phyloP scores from a whole-genome alignment of 2,329 filamentous ascomycete species.

The Penicillium sp. region DNA sequence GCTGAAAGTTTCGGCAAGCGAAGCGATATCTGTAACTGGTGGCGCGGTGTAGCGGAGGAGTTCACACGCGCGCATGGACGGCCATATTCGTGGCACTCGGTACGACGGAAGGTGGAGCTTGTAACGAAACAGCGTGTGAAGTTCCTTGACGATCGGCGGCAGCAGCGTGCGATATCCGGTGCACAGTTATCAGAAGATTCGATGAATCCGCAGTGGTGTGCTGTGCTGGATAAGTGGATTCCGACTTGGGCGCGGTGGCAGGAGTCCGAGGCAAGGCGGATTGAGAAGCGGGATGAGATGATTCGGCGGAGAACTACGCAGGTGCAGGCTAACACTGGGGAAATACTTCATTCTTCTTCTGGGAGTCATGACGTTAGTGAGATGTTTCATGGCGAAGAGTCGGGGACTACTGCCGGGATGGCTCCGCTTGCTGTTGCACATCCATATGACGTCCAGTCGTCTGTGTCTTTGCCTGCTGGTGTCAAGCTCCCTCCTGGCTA shows the following conservation, averaged over 20 bases:
- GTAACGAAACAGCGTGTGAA: slow-evolving; percentile 44
- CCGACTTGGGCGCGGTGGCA: slow-evolving; percentile 43
- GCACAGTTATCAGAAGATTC: slow-evolving; percentile 21
- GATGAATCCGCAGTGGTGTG: slow-evolving; percentile 41
- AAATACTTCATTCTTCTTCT: background rate
- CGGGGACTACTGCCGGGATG: background rate
- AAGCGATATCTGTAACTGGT: slow-evolving; percentile 45
- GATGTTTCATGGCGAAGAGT: background rate
- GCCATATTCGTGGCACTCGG: slow-evolving; percentile 45
- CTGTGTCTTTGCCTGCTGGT: slow-evolving; percentile 2
- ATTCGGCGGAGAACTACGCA: slow-evolving; percentile 10
- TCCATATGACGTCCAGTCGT: slow-evolving; percentile 8
- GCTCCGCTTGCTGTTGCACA: background rate
- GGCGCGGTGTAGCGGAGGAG: slow-evolving; percentile 39
- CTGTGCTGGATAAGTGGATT: slow-evolving; percentile 42
- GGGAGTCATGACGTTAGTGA: background rate
- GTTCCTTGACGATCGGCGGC: slow-evolving; percentile 31
- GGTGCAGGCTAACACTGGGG: background rate
- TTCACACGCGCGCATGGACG: slow-evolving; percentile 39
- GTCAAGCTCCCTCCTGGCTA: slow-evolving; percentile 37
- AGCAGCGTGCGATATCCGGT: slow-evolving; percentile 11
- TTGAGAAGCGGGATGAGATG: slow-evolving; percentile 37
- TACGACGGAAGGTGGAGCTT: slow-evolving; percentile 42
- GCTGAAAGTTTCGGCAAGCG: slow-evolving; percentile 39
- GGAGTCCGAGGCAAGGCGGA: slow-evolving; percentile 37